These are phyloP conservation scores for Cercospora janseana DNA, from an alignment of 2,329 filamentous ascomycete genomes.

Conservation along the genomic window DNA sequence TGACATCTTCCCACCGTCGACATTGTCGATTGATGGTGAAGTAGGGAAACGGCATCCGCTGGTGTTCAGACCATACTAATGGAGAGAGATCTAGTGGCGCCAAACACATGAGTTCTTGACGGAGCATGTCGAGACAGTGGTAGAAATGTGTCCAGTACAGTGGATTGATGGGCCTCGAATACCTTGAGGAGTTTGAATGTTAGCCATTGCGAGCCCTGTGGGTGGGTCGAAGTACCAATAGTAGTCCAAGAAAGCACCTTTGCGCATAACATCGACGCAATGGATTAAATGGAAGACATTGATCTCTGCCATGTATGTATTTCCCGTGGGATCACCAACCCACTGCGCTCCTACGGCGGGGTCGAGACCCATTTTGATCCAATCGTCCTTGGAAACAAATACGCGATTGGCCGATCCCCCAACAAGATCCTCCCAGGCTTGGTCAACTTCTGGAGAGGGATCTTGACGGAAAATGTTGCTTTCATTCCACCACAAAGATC, in stretches of 20 bases:
- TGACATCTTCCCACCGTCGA: conserved; percentile 2
- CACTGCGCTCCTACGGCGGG: not conserved
- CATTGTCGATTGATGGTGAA: conserved; percentile 3
- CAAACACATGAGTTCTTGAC: conserved; percentile 8
- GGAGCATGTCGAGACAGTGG: conserved; percentile 8
- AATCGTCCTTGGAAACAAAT: not conserved
- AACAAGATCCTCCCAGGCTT: not conserved
- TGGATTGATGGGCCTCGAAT: not conserved
- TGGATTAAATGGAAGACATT: not conserved
- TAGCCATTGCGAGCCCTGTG: too few species aligned
- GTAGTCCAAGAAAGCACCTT: not conserved
- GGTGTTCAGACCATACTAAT: not conserved
- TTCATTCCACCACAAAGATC: not conserved
- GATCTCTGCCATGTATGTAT: not conserved
- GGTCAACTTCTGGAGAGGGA: conserved; percentile 7
- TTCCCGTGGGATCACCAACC: not conserved
- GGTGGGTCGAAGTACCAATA: not conserved
- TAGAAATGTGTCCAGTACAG: not conserved
- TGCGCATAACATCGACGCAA: not conserved
- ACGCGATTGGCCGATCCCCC: not conserved
- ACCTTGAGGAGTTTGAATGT: too few species aligned
- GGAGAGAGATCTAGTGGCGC: conserved; percentile 1
- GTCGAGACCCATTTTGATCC: not conserved
- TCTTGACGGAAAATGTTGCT: not conserved
- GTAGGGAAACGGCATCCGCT: not conserved